phyloP scores from a whole-genome alignment of 1,139 yeast species.

The Protomyces macrosporus region DNA sequence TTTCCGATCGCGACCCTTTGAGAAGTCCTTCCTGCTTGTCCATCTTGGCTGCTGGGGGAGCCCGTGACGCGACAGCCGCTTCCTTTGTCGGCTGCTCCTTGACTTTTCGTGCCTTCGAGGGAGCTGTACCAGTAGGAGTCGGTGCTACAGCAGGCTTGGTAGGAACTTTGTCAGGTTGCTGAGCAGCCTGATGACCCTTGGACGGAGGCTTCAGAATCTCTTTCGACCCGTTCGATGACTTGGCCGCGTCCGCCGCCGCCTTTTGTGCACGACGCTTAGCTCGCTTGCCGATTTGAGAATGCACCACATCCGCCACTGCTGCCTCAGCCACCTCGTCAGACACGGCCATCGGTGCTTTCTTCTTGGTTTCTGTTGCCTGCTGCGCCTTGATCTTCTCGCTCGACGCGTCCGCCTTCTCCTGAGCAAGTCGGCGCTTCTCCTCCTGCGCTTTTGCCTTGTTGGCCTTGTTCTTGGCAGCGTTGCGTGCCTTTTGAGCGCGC shows the following conservation, averaged over 20 bases:
- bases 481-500: constrained; percentile 25
- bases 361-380: background rate
- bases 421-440: constrained; percentile 25
- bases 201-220: background rate
- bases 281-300: background rate
- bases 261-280: background rate
- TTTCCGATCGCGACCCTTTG: background rate
- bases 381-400: background rate
- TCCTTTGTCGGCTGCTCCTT: background rate
- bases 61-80: too few relatives aligned
- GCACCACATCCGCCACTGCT: background rate
- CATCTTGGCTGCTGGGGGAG: background rate
- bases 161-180: background rate
- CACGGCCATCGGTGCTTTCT: background rate
- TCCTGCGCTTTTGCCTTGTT: constrained; percentile 23
- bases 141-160: background rate
- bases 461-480: constrained; percentile 15
- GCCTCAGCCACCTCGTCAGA: background rate
- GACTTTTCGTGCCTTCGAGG: background rate
- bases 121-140: background rate
- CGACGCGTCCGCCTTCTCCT: constrained; percentile 4
- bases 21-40: background rate
- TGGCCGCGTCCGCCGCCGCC: background rate
- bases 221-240: background rate
- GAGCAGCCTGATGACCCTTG: background rate